A percentile compares a stretch with the other conserved stretches of the same genome.
Evolutionary conservation across 2,329 filamentous ascomycete species (phyloP).

Genomic region (Aspergillus niger): DNA sequence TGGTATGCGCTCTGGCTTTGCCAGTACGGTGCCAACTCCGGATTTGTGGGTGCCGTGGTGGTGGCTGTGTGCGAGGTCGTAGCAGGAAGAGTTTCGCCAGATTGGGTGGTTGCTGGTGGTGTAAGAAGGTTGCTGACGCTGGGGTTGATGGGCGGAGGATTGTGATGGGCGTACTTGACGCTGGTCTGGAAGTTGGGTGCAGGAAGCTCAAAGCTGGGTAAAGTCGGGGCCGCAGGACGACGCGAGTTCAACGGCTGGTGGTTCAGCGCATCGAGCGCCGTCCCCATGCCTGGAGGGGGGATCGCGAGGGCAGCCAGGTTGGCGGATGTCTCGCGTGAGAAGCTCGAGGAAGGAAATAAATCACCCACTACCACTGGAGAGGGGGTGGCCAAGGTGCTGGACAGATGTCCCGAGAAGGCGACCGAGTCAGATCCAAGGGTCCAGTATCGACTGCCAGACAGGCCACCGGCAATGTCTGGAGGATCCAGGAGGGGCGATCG

Average conservation of each 20-base stretch:
- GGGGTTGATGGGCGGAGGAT: slow-evolving; percentile 49
- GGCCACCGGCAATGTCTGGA: slow-evolving; percentile 48
- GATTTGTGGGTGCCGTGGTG: slow-evolving; percentile 47
- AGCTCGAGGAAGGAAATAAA: slow-evolving; percentile 43
- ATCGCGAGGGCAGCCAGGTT: slow-evolving; percentile 66
- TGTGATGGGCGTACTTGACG: slow-evolving; percentile 51
- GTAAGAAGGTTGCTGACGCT: slow-evolving; percentile 65
- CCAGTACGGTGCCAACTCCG: slow-evolving; percentile 58
- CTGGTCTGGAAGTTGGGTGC: slow-evolving; percentile 52
- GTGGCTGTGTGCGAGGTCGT: slow-evolving; percentile 54
- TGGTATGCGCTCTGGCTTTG: slow-evolving; percentile 61
- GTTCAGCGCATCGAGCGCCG: slow-evolving; percentile 62
- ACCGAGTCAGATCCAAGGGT: slow-evolving; percentile 40
- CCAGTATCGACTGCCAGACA: slow-evolving; percentile 54
- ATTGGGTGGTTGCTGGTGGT: slow-evolving; percentile 60
- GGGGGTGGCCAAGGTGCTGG: slow-evolving; percentile 44
- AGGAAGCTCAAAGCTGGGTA: slow-evolving; percentile 70
- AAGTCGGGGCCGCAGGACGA: slow-evolving; percentile 67
- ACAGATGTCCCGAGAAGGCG: slow-evolving; percentile 35
- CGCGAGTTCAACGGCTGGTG: slow-evolving; percentile 66
- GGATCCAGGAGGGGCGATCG: slow-evolving; percentile 54
- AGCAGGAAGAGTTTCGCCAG: slow-evolving; percentile 48
- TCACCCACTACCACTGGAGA: slow-evolving; percentile 42
- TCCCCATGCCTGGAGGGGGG: slow-evolving; percentile 63
- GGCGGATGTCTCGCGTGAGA: slow-evolving; percentile 49